Evolutionary conservation across 768 basidiomycete species (phyloP).

Genomic region (Floccularia luteovirens): DNA sequence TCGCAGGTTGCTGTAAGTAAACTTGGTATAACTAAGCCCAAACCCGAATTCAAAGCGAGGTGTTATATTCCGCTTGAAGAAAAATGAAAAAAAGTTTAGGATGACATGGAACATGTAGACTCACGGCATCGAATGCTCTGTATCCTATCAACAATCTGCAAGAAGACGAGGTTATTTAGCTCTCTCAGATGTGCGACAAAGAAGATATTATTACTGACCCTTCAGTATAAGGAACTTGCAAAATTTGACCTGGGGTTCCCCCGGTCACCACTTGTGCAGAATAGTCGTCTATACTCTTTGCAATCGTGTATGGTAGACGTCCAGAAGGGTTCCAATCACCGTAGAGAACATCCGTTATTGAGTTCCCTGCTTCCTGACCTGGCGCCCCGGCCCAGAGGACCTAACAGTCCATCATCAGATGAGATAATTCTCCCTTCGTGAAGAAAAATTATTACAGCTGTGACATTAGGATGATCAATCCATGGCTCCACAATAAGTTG

Average conservation of each 20-base stretch:
- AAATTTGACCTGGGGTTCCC: slow-evolving; percentile 24
- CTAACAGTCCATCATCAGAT: slow-evolving; percentile 13
- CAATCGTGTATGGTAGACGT: slow-evolving; percentile 69
- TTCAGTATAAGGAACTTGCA: slow-evolving; percentile 53
- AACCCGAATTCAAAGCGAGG: slow-evolving; percentile 90
- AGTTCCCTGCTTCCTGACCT: slow-evolving; percentile 67
- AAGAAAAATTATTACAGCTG: slow-evolving; percentile 33
- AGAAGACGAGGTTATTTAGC: slow-evolving; percentile 1
- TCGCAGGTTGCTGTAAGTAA: slow-evolving; percentile 59
- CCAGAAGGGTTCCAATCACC: slow-evolving; percentile 65
- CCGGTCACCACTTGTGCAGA: slow-evolving; percentile 37
- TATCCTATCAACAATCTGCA: slow-evolving; percentile 61
- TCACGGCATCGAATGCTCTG: slow-evolving; percentile 59
- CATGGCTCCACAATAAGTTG: slow-evolving; percentile 56
- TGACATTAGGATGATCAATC: slow-evolving; percentile 69
- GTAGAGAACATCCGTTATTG: slow-evolving; percentile 65
- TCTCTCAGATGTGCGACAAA: not conserved
- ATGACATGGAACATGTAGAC: slow-evolving; percentile 16
- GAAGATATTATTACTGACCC: slow-evolving; percentile 23
- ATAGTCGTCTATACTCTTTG: slow-evolving; percentile 52
- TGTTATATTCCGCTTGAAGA: slow-evolving; percentile 42
- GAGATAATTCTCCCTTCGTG: too few relatives aligned
- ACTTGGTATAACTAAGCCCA: slow-evolving; percentile 81
- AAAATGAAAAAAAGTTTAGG: slow-evolving; percentile 1
- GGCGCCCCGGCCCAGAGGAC: slow-evolving; percentile 61